A percentile compares a stretch with the other conserved stretches of the same genome.
phyloP scores from a whole-genome alignment of 2,329 filamentous ascomycete genomes.

The Cyphellophora europaea region DNA sequence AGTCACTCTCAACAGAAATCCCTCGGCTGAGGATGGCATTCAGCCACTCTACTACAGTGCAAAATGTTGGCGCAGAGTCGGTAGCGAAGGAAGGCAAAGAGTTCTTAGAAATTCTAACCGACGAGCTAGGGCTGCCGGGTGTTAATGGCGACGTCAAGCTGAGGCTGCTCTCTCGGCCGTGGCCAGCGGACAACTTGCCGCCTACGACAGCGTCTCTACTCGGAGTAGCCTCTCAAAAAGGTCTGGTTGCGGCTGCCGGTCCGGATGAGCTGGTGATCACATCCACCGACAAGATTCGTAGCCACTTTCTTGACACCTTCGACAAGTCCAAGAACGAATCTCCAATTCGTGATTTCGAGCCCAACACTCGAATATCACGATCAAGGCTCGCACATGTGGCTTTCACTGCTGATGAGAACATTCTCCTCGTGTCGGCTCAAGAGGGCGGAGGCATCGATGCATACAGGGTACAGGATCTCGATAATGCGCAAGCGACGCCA shows the following conservation, averaged over 20 bases:
- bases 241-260: conserved; percentile 77
- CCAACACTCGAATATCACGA: conserved; percentile 64
- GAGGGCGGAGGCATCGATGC: conserved; percentile 71
- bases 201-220: conserved; percentile 72
- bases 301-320: conserved; percentile 49
- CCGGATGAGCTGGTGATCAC: conserved; percentile 70
- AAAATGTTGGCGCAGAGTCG: conserved; percentile 29
- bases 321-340: conserved; percentile 49
- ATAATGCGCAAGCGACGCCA: conserved; percentile 56
- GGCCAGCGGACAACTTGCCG: conserved; percentile 62
- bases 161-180: conserved; percentile 65
- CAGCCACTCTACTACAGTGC: conserved; percentile 39
- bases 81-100: conserved; percentile 48
- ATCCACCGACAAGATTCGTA: conserved; percentile 64
- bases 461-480: conserved; percentile 63
- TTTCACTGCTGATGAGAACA: conserved; percentile 84
- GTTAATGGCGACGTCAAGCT: conserved; percentile 74
- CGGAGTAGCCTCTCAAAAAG: conserved; percentile 68
- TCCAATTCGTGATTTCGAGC: conserved; percentile 55
- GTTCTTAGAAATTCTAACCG: conserved; percentile 70
- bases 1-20: conserved; percentile 28
- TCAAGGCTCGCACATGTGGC: conserved; percentile 76
- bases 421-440: conserved; percentile 74
- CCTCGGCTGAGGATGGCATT: conserved; percentile 50
- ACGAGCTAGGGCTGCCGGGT: conserved; percentile 75